phyloP scores from a whole-genome alignment of 495 filamentous ascomycete species.

The Tuber calosporum region DNA sequence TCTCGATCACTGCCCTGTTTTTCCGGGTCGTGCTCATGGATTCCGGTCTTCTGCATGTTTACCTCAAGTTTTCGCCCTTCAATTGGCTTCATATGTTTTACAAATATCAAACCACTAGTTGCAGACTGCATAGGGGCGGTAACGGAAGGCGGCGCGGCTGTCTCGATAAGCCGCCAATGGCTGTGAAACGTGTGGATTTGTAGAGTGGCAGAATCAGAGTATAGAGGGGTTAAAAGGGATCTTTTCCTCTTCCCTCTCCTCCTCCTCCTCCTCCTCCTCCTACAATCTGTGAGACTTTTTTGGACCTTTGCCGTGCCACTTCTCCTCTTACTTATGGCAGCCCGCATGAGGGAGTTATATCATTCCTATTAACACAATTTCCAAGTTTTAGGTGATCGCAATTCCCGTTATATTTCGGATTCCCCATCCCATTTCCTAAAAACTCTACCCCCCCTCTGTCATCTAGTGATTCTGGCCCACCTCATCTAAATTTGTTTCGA shows the following conservation, averaged over 20 bases:
- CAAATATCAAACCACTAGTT: background rate
- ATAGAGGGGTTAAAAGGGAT: constrained; percentile 5
- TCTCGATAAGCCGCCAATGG: background rate
- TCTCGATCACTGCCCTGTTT: constrained; percentile 1
- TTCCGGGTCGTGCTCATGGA: background rate
- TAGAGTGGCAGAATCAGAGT: background rate
- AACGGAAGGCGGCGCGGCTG: background rate
- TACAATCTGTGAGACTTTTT: background rate
- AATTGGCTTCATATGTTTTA: background rate
- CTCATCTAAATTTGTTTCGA: background rate
- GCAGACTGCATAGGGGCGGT: background rate
- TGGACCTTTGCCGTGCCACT: background rate
- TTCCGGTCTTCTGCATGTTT: background rate
- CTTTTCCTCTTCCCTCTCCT: background rate
- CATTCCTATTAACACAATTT: background rate
- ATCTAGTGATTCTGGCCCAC: background rate
- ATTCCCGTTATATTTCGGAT: constrained; percentile 2
- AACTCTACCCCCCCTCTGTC: background rate
- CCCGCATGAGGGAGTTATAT: background rate
- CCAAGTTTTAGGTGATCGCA: background rate
- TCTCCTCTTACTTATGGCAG: background rate
- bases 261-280: background rate
- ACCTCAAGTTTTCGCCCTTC: background rate
- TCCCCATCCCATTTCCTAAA: background rate
- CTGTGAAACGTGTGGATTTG: constrained; percentile 3